Evolutionary conservation across 306 rosid species (phyloP).

Genomic region (Lathyrus sativus): DNA sequence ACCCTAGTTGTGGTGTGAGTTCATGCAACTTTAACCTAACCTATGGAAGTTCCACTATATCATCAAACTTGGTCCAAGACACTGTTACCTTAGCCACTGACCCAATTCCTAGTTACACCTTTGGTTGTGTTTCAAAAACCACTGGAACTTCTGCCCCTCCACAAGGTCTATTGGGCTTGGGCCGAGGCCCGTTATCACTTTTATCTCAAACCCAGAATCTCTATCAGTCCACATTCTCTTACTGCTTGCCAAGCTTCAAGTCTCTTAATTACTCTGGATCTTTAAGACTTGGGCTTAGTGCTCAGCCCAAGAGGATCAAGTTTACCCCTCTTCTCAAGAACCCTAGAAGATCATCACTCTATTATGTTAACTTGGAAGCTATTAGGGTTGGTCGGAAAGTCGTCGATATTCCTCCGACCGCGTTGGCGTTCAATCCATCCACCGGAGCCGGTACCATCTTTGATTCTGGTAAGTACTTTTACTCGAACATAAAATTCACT

Average conservation of each 20-base stretch:
- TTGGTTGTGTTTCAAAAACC: slow-evolving; percentile 73
- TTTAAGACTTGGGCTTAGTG: slow-evolving; percentile 77
- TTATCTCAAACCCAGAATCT: slow-evolving; percentile 74
- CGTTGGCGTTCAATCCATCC: slow-evolving; percentile 66
- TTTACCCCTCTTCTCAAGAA: slow-evolving; percentile 81
- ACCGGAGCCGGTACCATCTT: slow-evolving; percentile 87
- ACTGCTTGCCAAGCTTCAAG: slow-evolving; percentile 88
- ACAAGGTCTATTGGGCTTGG: slow-evolving; percentile 88
- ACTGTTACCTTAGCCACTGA: slow-evolving; percentile 74
- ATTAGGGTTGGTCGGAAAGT: slow-evolving; percentile 76
- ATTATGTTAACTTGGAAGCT: slow-evolving; percentile 65
- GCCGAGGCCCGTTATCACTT: slow-evolving; percentile 86
- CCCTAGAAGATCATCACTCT: slow-evolving; percentile 86
- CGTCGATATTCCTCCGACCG: slow-evolving; percentile 72
- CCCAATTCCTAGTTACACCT: slow-evolving; percentile 58
- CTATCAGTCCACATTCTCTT: slow-evolving; percentile 88
- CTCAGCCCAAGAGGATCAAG: slow-evolving; percentile 85
- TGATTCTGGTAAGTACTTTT: slow-evolving; percentile 69
- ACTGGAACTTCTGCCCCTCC: slow-evolving; percentile 71
- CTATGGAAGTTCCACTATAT: slow-evolving; percentile 71
- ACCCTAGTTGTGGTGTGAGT: slow-evolving; percentile 67
- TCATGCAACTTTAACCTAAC: slow-evolving; percentile 79
- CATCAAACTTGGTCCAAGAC: slow-evolving; percentile 71
- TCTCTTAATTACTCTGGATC: slow-evolving; percentile 85
- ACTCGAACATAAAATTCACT: background rate